These are phyloP conservation scores for Cladosporium oxysporum DNA, from an alignment of 2,329 filamentous ascomycete species.

Conservation along the genomic window DNA sequence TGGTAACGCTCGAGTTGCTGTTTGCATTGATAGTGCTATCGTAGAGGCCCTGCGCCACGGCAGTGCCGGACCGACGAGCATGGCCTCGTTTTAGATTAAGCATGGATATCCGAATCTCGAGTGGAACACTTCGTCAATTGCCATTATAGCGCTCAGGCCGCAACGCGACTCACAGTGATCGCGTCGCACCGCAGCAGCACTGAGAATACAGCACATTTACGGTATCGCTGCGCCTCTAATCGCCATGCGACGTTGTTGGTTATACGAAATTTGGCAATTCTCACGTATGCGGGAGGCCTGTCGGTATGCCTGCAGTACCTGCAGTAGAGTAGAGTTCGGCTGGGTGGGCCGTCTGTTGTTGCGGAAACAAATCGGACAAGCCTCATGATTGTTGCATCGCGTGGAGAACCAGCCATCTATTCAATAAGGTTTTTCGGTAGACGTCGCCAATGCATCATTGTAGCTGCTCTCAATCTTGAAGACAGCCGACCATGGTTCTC, in stretches of 20 bases:
- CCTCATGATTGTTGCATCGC: background rate
- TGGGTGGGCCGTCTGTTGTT: background rate
- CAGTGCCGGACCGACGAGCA: background rate
- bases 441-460: background rate
- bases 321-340: constrained; percentile 4
- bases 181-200: background rate
- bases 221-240: background rate
- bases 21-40: background rate
- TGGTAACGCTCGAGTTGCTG: background rate
- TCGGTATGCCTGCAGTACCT: background rate
- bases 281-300: background rate
- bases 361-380: background rate
- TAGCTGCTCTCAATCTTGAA: constrained; percentile 2
- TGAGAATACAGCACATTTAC: background rate
- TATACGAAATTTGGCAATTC: background rate
- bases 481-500: background rate
- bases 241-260: background rate
- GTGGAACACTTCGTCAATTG: background rate
- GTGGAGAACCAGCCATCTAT: background rate
- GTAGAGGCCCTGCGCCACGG: background rate
- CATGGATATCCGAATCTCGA: background rate
- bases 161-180: constrained; percentile 5
- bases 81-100: constrained; percentile 10
- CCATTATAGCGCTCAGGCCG: background rate
- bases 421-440: background rate